Evolutionary conservation across 805 yeast species (phyloP).

Genomic region (Nakazawaea ishiwadae): DNA sequence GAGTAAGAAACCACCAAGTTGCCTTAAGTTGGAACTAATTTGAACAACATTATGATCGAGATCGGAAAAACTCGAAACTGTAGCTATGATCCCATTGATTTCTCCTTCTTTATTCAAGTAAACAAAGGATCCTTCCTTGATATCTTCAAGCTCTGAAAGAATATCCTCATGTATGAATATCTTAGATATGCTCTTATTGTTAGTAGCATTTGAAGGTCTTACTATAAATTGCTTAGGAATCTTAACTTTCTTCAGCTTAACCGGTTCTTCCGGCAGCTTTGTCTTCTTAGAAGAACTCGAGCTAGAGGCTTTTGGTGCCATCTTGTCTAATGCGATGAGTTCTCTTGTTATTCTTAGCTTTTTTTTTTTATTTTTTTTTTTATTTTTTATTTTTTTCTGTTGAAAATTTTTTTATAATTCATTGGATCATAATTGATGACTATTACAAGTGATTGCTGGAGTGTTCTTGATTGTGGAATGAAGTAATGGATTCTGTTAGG

Average conservation of each 20-base stretch:
- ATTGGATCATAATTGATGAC: too few species aligned
- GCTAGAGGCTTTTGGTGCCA: conserved; percentile 1
- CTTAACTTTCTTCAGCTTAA: conserved; percentile 8
- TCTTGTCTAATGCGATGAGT: neutral
- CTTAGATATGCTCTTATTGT: conserved; percentile 1
- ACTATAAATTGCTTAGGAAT: conserved; percentile 9
- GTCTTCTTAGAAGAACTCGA: neutral
- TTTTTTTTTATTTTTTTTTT: too few species aligned
- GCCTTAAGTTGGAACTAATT: conserved; percentile 18
- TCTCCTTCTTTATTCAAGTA: conserved; percentile 8
- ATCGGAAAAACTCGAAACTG: neutral
- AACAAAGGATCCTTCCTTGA: neutral
- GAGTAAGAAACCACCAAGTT: conserved; percentile 19
- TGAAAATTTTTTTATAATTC: too few species aligned
- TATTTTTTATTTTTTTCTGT: too few species aligned
- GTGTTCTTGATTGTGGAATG: too few species aligned
- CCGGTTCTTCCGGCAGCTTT: neutral
- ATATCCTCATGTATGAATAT: conserved; percentile 8
- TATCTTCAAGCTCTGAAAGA: conserved; percentile 3
- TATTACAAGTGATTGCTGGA: too few species aligned
- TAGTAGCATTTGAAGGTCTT: conserved; percentile 4
- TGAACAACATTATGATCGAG: conserved; percentile 21
- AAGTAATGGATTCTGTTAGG: too few species aligned
- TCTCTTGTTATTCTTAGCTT: neutral
- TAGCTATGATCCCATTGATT: conserved; percentile 4